These are phyloP conservation scores for Cicer judaicum DNA, from an alignment of 306 rosid genomes.

Conservation along the genomic window DNA sequence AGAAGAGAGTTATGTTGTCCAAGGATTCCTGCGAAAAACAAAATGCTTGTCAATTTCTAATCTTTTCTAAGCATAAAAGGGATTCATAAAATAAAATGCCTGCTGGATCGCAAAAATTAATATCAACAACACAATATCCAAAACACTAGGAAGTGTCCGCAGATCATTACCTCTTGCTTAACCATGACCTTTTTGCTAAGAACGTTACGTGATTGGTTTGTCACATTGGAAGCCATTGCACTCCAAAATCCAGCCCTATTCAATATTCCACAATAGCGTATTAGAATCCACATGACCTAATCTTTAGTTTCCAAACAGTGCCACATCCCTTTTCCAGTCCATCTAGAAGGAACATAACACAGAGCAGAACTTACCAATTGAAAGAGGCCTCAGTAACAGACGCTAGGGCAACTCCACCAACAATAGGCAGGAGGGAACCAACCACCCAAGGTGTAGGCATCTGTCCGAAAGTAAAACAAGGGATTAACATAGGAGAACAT, in stretches of 20 bases:
- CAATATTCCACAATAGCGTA: constrained; percentile 39
- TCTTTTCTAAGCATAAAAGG: neutral
- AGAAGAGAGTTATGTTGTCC: constrained; percentile 97
- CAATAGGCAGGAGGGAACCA: constrained; percentile 84
- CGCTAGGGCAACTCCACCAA: constrained; percentile 91
- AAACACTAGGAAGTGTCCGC: constrained; percentile 26
- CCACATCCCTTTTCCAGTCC: neutral
- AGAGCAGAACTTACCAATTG: constrained; percentile 70
- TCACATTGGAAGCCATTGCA: constrained; percentile 98
- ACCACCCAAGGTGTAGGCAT: constrained; percentile 83
- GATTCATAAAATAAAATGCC: constrained; percentile 27
- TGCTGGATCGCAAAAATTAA: constrained; percentile 2
- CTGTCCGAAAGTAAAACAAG: constrained; percentile 50
- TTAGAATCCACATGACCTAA: constrained; percentile 38
- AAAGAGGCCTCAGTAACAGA: constrained; percentile 90
- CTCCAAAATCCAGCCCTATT: constrained; percentile 94
- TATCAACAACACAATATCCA: constrained; percentile 5
- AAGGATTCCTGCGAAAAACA: constrained; percentile 73
- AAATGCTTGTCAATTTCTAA: constrained; percentile 37
- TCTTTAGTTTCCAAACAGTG: constrained; percentile 2
- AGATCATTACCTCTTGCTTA: constrained; percentile 69
- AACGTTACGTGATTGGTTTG: constrained; percentile 94
- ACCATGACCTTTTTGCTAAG: constrained; percentile 97
- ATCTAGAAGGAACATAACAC: constrained; percentile 19
- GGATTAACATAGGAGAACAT: constrained; percentile 25